Evolutionary conservation across 495 filamentous ascomycete genomes (phyloP).

Genomic region (Sordaria brevicollis): DNA sequence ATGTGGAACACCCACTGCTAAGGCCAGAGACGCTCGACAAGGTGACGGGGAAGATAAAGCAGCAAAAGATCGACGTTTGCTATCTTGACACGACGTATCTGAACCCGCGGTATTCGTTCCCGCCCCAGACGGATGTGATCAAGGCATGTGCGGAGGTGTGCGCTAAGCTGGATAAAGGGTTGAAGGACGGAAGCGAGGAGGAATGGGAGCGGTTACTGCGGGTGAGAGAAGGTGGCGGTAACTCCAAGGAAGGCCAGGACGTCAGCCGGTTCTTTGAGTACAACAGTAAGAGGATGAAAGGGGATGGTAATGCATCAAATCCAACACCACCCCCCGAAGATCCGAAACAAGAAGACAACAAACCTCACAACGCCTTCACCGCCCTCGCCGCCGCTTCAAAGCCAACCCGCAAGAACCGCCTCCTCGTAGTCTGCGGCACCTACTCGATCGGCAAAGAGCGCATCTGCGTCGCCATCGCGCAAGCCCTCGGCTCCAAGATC

Average conservation of each 20-base stretch:
- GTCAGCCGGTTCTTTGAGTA: constrained; percentile 35
- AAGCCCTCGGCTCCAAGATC: constrained; percentile 80
- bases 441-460: constrained; percentile 98
- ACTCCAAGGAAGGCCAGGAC: constrained; percentile 12
- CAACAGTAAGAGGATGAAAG: constrained; percentile 7
- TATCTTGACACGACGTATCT: constrained; percentile 98
- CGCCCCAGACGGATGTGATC: constrained; percentile 77
- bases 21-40: constrained; percentile 60
- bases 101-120: constrained; percentile 91
- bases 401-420: constrained; percentile 28
- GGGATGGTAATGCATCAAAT: not conserved
- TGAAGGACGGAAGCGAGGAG: constrained; percentile 19
- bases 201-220: constrained; percentile 21
- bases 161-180: constrained; percentile 38
- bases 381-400: constrained; percentile 5
- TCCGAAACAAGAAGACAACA: not conserved
- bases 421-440: constrained; percentile 89
- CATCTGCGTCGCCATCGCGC: constrained; percentile 84
- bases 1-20: constrained; percentile 73
- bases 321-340: not conserved
- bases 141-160: constrained; percentile 85
- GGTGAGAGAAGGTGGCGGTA: constrained; percentile 8
- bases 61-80: constrained; percentile 86
- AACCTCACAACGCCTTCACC: constrained; percentile 14
- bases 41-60: constrained; percentile 55